A percentile compares a stretch with the other conserved stretches of the same genome.
phyloP scores from a whole-genome alignment of 2,329 filamentous ascomycete genomes.

The Chalara sp. region DNA sequence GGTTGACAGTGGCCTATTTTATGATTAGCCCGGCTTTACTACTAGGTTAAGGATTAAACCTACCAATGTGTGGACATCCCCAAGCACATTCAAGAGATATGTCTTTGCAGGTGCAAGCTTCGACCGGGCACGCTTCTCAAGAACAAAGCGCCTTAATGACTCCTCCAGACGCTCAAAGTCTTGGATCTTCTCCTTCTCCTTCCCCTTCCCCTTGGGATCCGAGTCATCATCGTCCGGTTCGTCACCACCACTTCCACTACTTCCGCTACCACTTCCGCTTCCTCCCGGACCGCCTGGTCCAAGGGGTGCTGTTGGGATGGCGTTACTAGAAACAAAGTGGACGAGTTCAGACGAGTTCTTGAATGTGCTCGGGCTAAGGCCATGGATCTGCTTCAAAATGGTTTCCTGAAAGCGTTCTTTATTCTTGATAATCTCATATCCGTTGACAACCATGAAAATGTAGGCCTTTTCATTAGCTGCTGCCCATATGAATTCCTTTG shows the following conservation, averaged over 20 bases:
- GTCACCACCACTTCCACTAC: slow-evolving; percentile 42
- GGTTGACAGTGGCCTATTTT: slow-evolving; percentile 65
- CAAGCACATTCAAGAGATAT: slow-evolving; percentile 87
- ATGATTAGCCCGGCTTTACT: no score
- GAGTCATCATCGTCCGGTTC: slow-evolving; percentile 38
- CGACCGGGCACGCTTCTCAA: slow-evolving; percentile 91
- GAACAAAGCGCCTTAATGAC: slow-evolving; percentile 82
- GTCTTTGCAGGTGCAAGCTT: slow-evolving; percentile 95
- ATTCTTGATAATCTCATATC: slow-evolving; percentile 89
- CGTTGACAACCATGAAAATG: slow-evolving; percentile 98
- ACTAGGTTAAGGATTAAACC: no score
- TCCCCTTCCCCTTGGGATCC: slow-evolving; percentile 66
- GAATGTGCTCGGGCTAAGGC: slow-evolving; percentile 84
- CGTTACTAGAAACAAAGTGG: slow-evolving; percentile 96
- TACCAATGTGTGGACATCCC: slow-evolving; percentile 69
- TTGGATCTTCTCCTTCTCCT: slow-evolving; percentile 78
- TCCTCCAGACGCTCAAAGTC: slow-evolving; percentile 89
- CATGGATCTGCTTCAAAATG: slow-evolving; percentile 83
- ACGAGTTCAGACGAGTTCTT: slow-evolving; percentile 91
- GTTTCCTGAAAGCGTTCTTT: slow-evolving; percentile 86
- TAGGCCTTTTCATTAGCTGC: slow-evolving; percentile 96
- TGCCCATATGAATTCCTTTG: slow-evolving; percentile 96
- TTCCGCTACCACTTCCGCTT: slow-evolving; percentile 42
- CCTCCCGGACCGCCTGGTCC: slow-evolving; percentile 38
- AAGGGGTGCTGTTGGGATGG: slow-evolving; percentile 66